Evolutionary conservation across 352 stramenopile species (phyloP).

Genomic region (Pythium phragmitis): DNA sequence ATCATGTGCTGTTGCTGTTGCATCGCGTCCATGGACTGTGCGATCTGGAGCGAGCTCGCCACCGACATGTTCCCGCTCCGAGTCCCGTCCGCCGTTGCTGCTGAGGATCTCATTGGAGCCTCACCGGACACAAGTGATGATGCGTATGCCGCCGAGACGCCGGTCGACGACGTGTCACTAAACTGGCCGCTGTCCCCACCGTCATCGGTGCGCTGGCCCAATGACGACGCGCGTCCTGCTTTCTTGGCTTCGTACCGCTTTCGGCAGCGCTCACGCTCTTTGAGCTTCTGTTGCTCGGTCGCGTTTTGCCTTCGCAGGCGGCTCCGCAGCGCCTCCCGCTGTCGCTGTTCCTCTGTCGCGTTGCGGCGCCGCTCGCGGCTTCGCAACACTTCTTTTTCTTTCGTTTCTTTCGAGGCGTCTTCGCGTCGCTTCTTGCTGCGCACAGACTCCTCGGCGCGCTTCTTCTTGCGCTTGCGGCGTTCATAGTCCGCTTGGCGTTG

Average conservation of each 20-base stretch:
- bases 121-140: conserved; percentile 26
- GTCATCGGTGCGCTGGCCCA: background rate
- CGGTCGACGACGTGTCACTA: conserved; percentile 13
- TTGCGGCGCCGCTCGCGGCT: conserved; percentile 59
- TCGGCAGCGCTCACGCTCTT: conserved; percentile 66
- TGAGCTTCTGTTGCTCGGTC: conserved; percentile 55
- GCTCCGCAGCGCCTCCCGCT: conserved; percentile 61
- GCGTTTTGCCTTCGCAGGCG: conserved; percentile 52
- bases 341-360: conserved; percentile 61
- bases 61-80: background rate
- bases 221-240: conserved; percentile 21
- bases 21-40: background rate
- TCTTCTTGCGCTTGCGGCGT: conserved; percentile 57
- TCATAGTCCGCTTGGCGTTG: conserved; percentile 67
- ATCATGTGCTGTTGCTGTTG: background rate
- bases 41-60: background rate
- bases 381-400: conserved; percentile 54
- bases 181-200: conserved; percentile 17
- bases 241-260: conserved; percentile 69
- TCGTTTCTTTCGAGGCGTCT: conserved; percentile 41
- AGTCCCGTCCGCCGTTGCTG: conserved; percentile 6
- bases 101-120: background rate
- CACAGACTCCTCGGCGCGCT: conserved; percentile 45
- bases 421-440: conserved; percentile 49
- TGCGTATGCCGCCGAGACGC: conserved; percentile 37